Conservation (phyloP, 208 protist genomes). For the Tritrichomonas musculus region DNA sequence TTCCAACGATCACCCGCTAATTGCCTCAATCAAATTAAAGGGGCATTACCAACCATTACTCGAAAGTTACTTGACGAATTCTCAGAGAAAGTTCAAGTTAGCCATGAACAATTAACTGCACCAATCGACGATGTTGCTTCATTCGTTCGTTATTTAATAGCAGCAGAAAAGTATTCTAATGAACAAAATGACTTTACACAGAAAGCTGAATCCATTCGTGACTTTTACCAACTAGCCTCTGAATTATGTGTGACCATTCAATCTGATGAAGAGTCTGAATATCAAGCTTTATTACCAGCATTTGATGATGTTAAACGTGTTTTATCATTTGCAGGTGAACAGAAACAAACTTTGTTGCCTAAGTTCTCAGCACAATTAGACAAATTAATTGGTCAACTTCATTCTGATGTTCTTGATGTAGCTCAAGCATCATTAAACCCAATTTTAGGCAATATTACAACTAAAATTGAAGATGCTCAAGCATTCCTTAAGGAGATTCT, state of each 20-base stretch:
- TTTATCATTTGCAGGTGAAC: not conserved
- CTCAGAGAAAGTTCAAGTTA: not conserved
- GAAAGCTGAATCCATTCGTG: not conserved
- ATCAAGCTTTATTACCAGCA: not conserved
- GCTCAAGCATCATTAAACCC: not conserved
- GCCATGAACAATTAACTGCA: not conserved
- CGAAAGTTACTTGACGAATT: not conserved
- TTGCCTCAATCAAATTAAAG: conserved; percentile 3
- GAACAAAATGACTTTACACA: not conserved
- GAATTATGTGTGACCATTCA: not conserved
- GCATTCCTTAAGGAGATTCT: not conserved
- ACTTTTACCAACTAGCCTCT: not conserved
- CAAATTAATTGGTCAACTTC: not conserved
- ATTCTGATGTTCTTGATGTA: not conserved
- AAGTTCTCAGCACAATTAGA: conserved; percentile 11
- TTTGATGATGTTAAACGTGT: not conserved
- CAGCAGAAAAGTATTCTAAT: not conserved
- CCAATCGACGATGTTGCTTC: not conserved
- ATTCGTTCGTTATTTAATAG: not conserved
- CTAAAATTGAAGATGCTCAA: not conserved
- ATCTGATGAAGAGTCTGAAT: not conserved
- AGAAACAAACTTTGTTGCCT: not conserved
- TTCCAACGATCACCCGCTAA: not conserved
- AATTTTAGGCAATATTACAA: not conserved
- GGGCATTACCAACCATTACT: not conserved